Percentiles rank a stretch among this genome's conserved stretches.
These are phyloP conservation scores for Brassica carinata DNA, from an alignment of 345 rosid genomes.

Conservation along the genomic window DNA sequence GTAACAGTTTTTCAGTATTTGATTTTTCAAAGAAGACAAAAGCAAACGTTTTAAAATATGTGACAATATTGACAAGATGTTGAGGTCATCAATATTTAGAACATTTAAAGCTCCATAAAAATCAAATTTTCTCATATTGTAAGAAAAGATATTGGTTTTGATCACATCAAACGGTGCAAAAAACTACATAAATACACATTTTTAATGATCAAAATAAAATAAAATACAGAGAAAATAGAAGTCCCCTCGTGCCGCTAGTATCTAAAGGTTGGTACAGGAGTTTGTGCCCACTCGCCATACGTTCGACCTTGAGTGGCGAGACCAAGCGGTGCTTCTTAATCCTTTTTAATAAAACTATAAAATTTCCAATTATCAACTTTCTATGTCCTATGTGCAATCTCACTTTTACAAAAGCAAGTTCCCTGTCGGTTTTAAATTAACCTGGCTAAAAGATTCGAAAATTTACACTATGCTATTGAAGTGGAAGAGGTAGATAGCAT, in stretches of 20 bases:
- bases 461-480: conserved; percentile 10
- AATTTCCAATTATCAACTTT: conserved; percentile 37
- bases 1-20: conserved; percentile 42
- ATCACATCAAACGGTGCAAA: background rate
- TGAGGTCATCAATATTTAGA: conserved; percentile 18
- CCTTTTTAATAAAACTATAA: conserved; percentile 24
- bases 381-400: conserved; percentile 23
- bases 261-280: conserved; percentile 61
- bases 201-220: background rate
- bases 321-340: conserved; percentile 58
- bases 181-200: background rate
- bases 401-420: conserved; percentile 31
- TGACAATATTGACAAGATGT: conserved; percentile 34
- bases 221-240: conserved; percentile 24
- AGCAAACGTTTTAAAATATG: conserved; percentile 22
- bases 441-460: conserved; percentile 23
- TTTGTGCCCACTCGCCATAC: conserved; percentile 74
- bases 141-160: conserved; percentile 18
- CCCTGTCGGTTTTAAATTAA: conserved; percentile 26
- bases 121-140: background rate
- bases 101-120: background rate
- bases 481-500: background rate
- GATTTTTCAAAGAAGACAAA: conserved; percentile 38
- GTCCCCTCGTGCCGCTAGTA: conserved; percentile 61
- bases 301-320: conserved; percentile 60